phyloP scores from a whole-genome alignment of 768 basidiomycete species.

The Tricholoma furcatifolium region DNA sequence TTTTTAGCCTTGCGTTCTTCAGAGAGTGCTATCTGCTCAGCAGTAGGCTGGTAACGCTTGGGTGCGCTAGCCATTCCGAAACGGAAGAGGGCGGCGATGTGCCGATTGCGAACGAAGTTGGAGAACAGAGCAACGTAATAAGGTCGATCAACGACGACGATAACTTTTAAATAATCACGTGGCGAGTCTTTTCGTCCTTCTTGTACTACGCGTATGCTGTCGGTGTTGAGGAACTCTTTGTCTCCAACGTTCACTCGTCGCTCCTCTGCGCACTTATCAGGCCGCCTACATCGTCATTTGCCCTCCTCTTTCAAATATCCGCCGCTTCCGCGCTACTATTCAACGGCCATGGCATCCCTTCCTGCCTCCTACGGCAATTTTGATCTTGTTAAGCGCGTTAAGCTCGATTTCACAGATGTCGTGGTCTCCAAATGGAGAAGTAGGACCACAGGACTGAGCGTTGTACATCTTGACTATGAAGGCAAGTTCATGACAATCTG shows the following conservation, averaged over 20 bases:
- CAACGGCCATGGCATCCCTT: constrained; percentile 26
- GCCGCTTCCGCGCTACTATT: constrained; percentile 6
- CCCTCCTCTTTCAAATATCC: constrained; percentile 9
- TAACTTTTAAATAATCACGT: too few species aligned
- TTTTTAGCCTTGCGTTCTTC: constrained; percentile 50
- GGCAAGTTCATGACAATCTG: constrained; percentile 43
- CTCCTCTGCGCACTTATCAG: not conserved
- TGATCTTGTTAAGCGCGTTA: constrained; percentile 74
- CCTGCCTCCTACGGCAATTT: constrained; percentile 68
- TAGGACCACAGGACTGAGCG: constrained; percentile 79
- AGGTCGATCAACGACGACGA: too few species aligned
- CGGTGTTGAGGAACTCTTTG: constrained; percentile 13
- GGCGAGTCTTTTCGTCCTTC: too few species aligned
- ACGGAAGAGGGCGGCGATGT: not conserved
- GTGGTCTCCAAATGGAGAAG: constrained; percentile 88
- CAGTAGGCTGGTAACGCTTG: constrained; percentile 32
- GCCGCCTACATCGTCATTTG: not conserved
- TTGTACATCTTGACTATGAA: constrained; percentile 90
- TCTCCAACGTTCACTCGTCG: constrained; percentile 10
- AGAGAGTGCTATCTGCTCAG: constrained; percentile 56
- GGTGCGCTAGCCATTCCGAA: constrained; percentile 10
- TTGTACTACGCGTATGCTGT: constrained; percentile 11
- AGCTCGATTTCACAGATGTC: constrained; percentile 79
- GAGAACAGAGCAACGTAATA: constrained; percentile 2
- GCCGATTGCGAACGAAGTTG: constrained; percentile 1